phyloP scores from a whole-genome alignment of 208 protist species.

The Acanthamoeba sp. region DNA sequence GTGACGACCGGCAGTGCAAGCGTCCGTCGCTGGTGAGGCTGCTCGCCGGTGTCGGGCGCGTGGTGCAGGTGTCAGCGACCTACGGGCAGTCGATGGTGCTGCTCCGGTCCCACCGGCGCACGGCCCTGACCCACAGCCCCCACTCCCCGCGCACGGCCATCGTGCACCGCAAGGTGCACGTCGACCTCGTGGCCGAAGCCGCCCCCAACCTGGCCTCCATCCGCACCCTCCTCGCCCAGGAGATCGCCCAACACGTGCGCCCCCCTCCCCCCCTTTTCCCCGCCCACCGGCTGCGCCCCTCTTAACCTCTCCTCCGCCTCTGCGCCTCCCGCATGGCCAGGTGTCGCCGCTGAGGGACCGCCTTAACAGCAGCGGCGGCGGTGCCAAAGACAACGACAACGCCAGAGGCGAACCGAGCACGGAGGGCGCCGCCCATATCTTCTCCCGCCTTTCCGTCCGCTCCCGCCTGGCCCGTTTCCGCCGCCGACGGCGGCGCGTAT shows the following conservation, averaged over 20 bases:
- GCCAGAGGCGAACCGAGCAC: neutral
- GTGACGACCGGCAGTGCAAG: conserved; percentile 60
- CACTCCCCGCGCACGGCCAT: neutral
- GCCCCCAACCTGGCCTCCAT: conserved; percentile 49
- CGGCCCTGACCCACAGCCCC: neutral
- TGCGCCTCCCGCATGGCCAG: too few species aligned
- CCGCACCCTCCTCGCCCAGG: conserved; percentile 22
- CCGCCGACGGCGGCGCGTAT: neutral
- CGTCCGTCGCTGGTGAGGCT: neutral
- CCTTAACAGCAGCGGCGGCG: neutral
- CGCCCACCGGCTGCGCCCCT: too few species aligned
- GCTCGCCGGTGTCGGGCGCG: neutral
- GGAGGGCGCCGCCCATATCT: neutral
- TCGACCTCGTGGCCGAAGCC: conserved; percentile 51
- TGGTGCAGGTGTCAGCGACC: conserved; percentile 23
- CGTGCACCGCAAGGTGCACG: conserved; percentile 5
- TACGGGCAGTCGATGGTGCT: conserved; percentile 59
- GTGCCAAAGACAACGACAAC: too few species aligned
- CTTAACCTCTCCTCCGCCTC: too few species aligned
- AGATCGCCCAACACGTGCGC: neutral
- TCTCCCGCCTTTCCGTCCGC: neutral
- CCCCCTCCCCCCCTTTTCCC: neutral
- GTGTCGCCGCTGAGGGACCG: neutral
- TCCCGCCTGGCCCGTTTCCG: neutral
- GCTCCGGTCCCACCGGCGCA: neutral